Percentiles rank a stretch among this genome's conserved stretches.
phyloP scores from a whole-genome alignment of 2,329 filamentous ascomycete species.

The Helotiales sp. region DNA sequence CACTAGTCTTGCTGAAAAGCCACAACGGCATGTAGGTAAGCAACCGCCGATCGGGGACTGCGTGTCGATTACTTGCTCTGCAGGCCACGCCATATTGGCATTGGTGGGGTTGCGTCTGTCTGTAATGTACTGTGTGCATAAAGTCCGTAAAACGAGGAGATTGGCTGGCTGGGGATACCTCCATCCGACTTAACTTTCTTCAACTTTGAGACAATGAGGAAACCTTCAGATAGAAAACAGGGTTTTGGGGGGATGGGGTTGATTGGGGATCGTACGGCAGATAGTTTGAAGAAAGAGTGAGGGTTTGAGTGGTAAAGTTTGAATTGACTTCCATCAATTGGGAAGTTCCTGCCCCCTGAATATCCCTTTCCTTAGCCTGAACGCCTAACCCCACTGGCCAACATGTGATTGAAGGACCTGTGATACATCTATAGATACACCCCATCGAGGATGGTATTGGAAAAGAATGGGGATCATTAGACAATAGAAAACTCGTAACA shows the following conservation, averaged over 20 bases:
- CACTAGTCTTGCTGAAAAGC: background rate
- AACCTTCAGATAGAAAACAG: background rate
- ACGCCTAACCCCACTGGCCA: background rate
- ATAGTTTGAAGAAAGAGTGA: background rate
- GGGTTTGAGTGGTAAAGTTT: background rate
- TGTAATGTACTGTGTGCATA: constrained; percentile 8
- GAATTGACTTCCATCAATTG: constrained; percentile 5
- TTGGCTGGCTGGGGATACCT: background rate
- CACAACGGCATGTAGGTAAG: constrained; percentile 3
- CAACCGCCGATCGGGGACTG: constrained; percentile 2
- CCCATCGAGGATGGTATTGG: background rate
- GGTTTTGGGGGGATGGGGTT: background rate
- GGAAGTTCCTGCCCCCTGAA: background rate
- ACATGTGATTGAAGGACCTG: background rate
- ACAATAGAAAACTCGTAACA: constrained; percentile 10
- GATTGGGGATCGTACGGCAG: background rate
- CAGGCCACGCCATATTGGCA: background rate
- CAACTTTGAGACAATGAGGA: constrained; percentile 5
- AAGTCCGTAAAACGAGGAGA: constrained; percentile 4
- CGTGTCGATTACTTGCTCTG: constrained; percentile 11
- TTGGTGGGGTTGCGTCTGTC: constrained; percentile 9
- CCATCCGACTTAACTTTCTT: constrained; percentile 2
- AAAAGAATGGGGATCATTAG: constrained; percentile 12
- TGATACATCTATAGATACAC: constrained; percentile 8
- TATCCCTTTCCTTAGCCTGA: background rate